These are phyloP conservation scores for Candida alai DNA, from an alignment of 805 yeast species.

Conservation along the genomic window DNA sequence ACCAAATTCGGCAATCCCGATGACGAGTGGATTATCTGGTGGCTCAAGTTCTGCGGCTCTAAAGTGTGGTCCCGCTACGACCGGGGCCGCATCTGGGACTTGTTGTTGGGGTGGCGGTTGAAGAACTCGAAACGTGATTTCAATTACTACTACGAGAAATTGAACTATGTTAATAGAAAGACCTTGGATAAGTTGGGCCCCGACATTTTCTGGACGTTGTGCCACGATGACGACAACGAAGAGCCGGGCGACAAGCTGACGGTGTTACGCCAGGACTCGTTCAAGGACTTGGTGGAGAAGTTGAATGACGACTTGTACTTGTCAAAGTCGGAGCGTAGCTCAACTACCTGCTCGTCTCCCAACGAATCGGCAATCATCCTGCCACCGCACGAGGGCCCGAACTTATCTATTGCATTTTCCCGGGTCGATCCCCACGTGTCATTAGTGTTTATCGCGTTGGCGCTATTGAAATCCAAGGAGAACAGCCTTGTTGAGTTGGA, in stretches of 20 bases:
- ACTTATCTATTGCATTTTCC: conserved; percentile 46
- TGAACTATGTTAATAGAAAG: conserved; percentile 29
- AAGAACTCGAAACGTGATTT: conserved; percentile 25
- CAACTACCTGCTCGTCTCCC: conserved; percentile 3
- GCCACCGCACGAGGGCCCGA: conserved; percentile 2
- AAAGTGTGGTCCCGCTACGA: conserved; percentile 79
- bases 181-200: conserved; percentile 44
- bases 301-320: conserved; percentile 16
- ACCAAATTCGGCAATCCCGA: conserved; percentile 54
- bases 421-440: conserved; percentile 72
- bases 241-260: conserved; percentile 8
- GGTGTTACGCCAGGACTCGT: conserved; percentile 20
- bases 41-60: conserved; percentile 89
- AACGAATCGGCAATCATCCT: neutral
- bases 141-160: conserved; percentile 29
- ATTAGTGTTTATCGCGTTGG: conserved; percentile 68
- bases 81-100: conserved; percentile 88
- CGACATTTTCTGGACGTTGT: conserved; percentile 57
- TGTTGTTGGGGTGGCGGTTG: conserved; percentile 71
- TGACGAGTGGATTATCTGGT: conserved; percentile 91
- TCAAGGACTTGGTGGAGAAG: conserved; percentile 28
- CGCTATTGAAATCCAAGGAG: conserved; percentile 77
- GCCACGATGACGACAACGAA: conserved; percentile 14
- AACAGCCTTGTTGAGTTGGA: conserved; percentile 80
- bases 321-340: neutral